Percentiles rank a stretch among this genome's conserved stretches.
These are phyloP conservation scores for Picea sitchensis DNA, from an alignment of 75 land plant genomes.

Conservation along the genomic window DNA sequence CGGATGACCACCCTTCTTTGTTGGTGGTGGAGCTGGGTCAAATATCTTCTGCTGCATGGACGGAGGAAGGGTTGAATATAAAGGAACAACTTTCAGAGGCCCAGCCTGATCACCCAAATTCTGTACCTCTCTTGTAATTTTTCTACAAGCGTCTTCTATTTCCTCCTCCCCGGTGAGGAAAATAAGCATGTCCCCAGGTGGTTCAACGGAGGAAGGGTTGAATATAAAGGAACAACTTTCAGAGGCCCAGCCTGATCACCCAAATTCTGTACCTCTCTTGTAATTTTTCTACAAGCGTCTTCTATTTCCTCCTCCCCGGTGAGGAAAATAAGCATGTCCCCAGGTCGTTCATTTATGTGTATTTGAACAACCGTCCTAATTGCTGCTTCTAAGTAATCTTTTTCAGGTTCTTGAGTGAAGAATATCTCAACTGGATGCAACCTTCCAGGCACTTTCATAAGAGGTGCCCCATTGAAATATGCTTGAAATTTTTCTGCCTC, in stretches of 20 bases:
- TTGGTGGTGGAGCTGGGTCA: slow-evolving; percentile 29
- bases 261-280: slow-evolving; percentile 32
- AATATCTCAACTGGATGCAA: slow-evolving; percentile 95
- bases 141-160: slow-evolving; percentile 41
- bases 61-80: slow-evolving; percentile 33
- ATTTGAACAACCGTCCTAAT: slow-evolving; percentile 26
- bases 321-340: slow-evolving; percentile 24
- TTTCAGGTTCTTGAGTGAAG: slow-evolving; percentile 21
- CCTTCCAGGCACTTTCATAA: slow-evolving; percentile 97
- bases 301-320: slow-evolving; percentile 24
- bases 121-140: slow-evolving; percentile 36
- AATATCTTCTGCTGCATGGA: slow-evolving; percentile 22
- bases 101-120: slow-evolving; percentile 19
- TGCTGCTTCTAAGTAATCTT: slow-evolving; percentile 27
- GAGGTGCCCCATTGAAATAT: slow-evolving; percentile 87
- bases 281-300: slow-evolving; percentile 48
- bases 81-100: slow-evolving; percentile 29
- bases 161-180: slow-evolving; percentile 27
- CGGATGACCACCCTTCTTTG: slow-evolving; percentile 17
- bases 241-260: slow-evolving; percentile 19
- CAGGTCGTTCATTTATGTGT: slow-evolving; percentile 16
- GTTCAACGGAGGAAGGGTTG: slow-evolving; percentile 31
- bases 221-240: slow-evolving; percentile 31
- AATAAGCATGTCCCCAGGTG: slow-evolving; percentile 20
- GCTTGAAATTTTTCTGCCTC: slow-evolving; percentile 96